Percentiles rank a stretch among this genome's conserved stretches.
phyloP scores from a whole-genome alignment of 2,329 filamentous ascomycete genomes.

The Pyrenochaeta sp. region DNA sequence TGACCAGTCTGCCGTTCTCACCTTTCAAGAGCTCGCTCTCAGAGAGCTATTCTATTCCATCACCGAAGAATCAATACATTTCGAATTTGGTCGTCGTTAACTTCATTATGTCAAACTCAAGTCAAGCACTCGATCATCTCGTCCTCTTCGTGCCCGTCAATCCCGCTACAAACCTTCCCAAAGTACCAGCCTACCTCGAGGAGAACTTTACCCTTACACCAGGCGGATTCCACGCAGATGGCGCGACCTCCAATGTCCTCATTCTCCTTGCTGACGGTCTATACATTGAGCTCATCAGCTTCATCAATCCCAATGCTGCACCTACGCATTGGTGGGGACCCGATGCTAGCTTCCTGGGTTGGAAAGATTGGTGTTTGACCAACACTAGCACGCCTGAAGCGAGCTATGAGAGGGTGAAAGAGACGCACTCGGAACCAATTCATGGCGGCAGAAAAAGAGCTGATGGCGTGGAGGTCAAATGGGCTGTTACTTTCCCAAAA shows the following conservation, averaged over 20 bases:
- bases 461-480: constrained; percentile 66
- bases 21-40: no score
- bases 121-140: constrained; percentile 66
- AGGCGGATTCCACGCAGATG: constrained; percentile 69
- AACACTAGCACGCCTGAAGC: constrained; percentile 14
- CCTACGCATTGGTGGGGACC: constrained; percentile 68
- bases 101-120: neutral
- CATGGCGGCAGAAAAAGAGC: constrained; percentile 63
- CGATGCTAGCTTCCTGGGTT: constrained; percentile 61
- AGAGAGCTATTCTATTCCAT: no score
- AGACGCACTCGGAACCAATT: constrained; percentile 60
- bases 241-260: constrained; percentile 68
- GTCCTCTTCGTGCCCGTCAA: constrained; percentile 69
- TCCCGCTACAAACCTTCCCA: constrained; percentile 54
- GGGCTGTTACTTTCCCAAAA: constrained; percentile 65
- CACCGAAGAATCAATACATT: no score
- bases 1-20: no score
- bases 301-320: constrained; percentile 58
- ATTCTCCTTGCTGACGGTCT: constrained; percentile 69
- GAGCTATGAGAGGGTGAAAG: constrained; percentile 23
- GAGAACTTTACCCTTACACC: constrained; percentile 65
- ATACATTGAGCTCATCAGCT: constrained; percentile 73
- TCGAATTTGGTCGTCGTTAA: no score
- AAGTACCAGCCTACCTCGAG: constrained; percentile 58
- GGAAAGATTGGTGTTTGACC: constrained; percentile 66